Conservation (phyloP, 805 yeast species). For the Komagataella pastoris region DNA sequence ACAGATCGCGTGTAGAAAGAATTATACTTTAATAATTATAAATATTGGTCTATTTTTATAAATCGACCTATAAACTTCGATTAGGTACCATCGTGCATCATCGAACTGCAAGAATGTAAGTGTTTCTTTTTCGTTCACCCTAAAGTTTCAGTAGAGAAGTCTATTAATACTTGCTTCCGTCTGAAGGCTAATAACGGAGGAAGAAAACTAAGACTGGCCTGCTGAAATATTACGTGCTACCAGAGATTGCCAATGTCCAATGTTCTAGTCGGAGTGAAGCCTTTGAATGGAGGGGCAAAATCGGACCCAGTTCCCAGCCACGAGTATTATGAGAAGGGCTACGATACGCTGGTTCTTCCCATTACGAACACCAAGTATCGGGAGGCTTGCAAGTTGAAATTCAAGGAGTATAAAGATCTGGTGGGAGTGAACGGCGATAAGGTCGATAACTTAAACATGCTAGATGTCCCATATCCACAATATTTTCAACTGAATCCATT, state of each 20-base stretch:
- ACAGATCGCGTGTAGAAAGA: not conserved
- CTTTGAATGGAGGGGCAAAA: not conserved
- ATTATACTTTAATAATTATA: too few species aligned
- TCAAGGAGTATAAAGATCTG: slow-evolving; percentile 17
- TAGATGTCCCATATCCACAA: slow-evolving; percentile 25
- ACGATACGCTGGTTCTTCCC: slow-evolving; percentile 38
- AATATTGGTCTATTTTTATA: too few species aligned
- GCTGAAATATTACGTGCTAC: not conserved
- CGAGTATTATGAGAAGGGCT: slow-evolving; percentile 17
- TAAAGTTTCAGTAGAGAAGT: not conserved
- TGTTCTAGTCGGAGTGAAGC: not conserved
- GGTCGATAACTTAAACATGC: slow-evolving; percentile 8
- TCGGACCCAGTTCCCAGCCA: not conserved
- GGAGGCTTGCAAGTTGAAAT: slow-evolving; percentile 25
- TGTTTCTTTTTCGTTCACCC: not conserved
- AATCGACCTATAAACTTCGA: not conserved
- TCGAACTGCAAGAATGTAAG: not conserved
- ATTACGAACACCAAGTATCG: slow-evolving; percentile 38
- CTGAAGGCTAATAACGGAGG: not conserved
- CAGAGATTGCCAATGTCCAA: not conserved
- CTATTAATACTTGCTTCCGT: not conserved
- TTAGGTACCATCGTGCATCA: not conserved
- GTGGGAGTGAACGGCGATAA: not conserved
- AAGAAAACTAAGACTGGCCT: not conserved
- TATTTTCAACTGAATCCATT: slow-evolving; percentile 26